Base-by-base conservation (phyloP, 2,329 filamentous ascomycete species). In the Apiospora kogelbergensis region DNA sequence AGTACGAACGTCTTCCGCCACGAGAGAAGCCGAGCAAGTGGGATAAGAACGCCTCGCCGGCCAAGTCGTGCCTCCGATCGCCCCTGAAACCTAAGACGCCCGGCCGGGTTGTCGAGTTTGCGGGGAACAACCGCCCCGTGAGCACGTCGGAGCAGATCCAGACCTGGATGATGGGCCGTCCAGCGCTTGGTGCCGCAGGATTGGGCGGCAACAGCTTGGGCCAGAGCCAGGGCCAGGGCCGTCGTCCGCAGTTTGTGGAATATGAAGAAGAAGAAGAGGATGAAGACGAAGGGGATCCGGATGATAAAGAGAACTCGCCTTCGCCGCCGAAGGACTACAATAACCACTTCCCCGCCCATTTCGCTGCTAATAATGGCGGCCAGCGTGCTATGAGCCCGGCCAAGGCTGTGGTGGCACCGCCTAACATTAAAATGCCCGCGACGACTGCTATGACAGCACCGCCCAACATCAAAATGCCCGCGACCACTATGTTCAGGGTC, bases 51-150 rank as follows among this genome's bases (percentile, higher is more conserved):
- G 83, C 84, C 5, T 89, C 87, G 1, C 87, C 88, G 0, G 81
- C 78, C 10, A 90, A 89, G 74, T 89, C 88, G 0, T 86, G 83
- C 72, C 77, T 90, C 30, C 84, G 88, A 22, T 88, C 87, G 4
- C 86, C 87, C 0, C 75, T 87, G 22, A 90, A 89, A 73, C 84
- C 85, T 3, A 87, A 84, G 70, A 89, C 86, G 2, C 86, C 86
- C 0, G 88, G 88, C 5, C 84, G 86, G 0, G 85, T 89, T 0
- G 88, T 90, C 17, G 86, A 88, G 69, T 89, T 89, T 71, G 85
- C 84, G 0, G 85, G 83, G 76, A 85, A 81, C 9, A 57, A 57
- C 20, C 15, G 48, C 74, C 83, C 83, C 1, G 76, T 85, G 7
- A 85, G 84, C 3, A 84, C 85, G 1, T 73, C 81, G 1, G 80